Conservation (phyloP, 495 filamentous ascomycete genomes). For the Aspergillus sparsus region DNA sequence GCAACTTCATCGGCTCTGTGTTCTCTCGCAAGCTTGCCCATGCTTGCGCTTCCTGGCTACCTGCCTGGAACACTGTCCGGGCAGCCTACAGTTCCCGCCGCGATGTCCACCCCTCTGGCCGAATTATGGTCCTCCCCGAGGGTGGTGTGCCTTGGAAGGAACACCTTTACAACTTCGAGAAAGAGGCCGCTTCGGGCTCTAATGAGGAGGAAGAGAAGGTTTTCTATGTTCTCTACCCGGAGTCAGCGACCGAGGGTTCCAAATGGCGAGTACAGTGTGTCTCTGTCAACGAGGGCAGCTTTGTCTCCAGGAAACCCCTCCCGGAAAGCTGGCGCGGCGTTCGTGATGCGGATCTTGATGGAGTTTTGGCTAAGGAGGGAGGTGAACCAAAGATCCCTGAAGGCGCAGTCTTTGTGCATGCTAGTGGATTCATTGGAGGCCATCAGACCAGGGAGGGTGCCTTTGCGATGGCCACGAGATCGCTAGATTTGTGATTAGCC, state of each 20-base stretch:
- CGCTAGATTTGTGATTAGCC: conserved; percentile 51
- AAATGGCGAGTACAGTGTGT: conserved; percentile 96
- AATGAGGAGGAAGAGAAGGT: conserved; percentile 51
- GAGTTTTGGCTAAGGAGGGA: conserved; percentile 64
- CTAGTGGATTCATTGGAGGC: conserved; percentile 93
- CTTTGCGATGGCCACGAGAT: conserved; percentile 78
- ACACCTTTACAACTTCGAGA: conserved; percentile 87
- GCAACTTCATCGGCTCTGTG: conserved; percentile 78
- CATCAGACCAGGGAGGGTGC: conserved; percentile 91
- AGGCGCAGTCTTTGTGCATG: conserved; percentile 90
- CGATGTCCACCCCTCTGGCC: conserved; percentile 68
- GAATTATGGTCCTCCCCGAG: conserved; percentile 75
- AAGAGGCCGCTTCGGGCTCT: conserved; percentile 45
- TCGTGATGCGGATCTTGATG: conserved; percentile 78
- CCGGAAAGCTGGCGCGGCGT: conserved; percentile 90
- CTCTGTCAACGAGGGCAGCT: conserved; percentile 74
- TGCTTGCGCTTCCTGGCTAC: conserved; percentile 68
- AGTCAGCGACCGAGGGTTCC: conserved; percentile 64
- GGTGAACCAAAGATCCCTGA: conserved; percentile 44
- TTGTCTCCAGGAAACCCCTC: conserved; percentile 84
- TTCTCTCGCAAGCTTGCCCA: conserved; percentile 73
- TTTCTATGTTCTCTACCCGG: conserved; percentile 88
- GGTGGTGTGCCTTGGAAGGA: conserved; percentile 90
- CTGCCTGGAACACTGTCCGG: conserved; percentile 76
- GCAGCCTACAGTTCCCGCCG: conserved; percentile 65